Conservation (phyloP, 2,329 filamentous ascomycete genomes). For the Paraphoma chrysanthemicola region DNA sequence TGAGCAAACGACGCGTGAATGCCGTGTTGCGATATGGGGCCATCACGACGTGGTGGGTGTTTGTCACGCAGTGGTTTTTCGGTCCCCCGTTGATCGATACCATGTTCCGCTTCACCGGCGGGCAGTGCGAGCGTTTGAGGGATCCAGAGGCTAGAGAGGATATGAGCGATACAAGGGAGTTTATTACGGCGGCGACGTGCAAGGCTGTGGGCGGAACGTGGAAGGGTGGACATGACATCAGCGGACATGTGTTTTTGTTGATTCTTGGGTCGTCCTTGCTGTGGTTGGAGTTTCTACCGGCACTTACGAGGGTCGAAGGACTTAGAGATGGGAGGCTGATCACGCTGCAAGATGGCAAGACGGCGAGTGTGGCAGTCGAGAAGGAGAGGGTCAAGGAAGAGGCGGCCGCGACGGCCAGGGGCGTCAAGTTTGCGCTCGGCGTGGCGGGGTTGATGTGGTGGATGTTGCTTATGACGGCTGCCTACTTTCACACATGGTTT, state of each 20-base stretch:
- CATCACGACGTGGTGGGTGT: slow-evolving; percentile 80
- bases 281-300: slow-evolving; percentile 77
- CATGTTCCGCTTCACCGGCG: slow-evolving; percentile 86
- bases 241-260: slow-evolving; percentile 91
- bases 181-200: slow-evolving; percentile 79
- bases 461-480: slow-evolving; percentile 99
- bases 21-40: slow-evolving; percentile 72
- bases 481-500: slow-evolving; percentile 98
- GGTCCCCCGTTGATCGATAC: slow-evolving; percentile 90
- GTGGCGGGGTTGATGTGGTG: slow-evolving; percentile 80
- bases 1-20: slow-evolving; percentile 56
- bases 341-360: slow-evolving; percentile 70
- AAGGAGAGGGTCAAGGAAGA: slow-evolving; percentile 50
- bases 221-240: slow-evolving; percentile 95
- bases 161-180: slow-evolving; percentile 53
- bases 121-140: slow-evolving; percentile 72
- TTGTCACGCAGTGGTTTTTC: slow-evolving; percentile 97
- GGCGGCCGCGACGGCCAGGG: slow-evolving; percentile 52
- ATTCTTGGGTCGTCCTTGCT: slow-evolving; percentile 84
- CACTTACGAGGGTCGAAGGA: slow-evolving; percentile 58
- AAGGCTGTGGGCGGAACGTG: slow-evolving; percentile 82
- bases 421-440: slow-evolving; percentile 60
- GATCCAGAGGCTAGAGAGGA: slow-evolving; percentile 57
- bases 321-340: slow-evolving; percentile 69
- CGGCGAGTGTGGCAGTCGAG: slow-evolving; percentile 55